These are phyloP conservation scores for Metschnikowia hibisci DNA, from an alignment of 805 yeast species.

Conservation along the genomic window DNA sequence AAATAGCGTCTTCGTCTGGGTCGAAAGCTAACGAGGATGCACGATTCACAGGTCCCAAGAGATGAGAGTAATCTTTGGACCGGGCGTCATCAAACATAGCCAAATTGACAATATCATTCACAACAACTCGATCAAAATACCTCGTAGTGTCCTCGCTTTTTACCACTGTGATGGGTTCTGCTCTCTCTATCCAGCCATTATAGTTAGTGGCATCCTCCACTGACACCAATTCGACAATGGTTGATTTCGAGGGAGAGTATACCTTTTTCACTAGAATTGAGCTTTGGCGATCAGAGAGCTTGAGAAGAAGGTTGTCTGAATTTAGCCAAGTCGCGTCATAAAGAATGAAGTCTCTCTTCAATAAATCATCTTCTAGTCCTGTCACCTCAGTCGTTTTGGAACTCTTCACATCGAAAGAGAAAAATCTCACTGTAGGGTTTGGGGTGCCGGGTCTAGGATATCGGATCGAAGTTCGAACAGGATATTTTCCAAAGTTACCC, in stretches of 20 bases:
- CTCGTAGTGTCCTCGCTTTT: slow-evolving; percentile 5
- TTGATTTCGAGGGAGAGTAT: slow-evolving; percentile 8
- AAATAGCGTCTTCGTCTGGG: slow-evolving; percentile 15
- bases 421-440: slow-evolving; percentile 53
- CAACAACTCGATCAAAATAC: slow-evolving; percentile 24
- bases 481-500: slow-evolving; percentile 40
- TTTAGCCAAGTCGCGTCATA: slow-evolving; percentile 24
- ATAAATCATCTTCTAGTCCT: slow-evolving; percentile 6
- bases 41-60: slow-evolving; percentile 19
- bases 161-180: slow-evolving; percentile 14
- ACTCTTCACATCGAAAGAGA: slow-evolving; percentile 31
- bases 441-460: slow-evolving; percentile 73
- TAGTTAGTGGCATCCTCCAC: slow-evolving; percentile 12
- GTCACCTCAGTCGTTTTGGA: slow-evolving; percentile 22
- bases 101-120: slow-evolving; percentile 15
- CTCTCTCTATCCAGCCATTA: slow-evolving; percentile 24
- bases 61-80: slow-evolving; percentile 11
- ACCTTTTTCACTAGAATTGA: slow-evolving; percentile 16
- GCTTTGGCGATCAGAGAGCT: slow-evolving; percentile 23
- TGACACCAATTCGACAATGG: slow-evolving; percentile 4
- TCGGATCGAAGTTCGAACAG: slow-evolving; percentile 42
- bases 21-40: slow-evolving; percentile 18
- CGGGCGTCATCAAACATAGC: slow-evolving; percentile 20
- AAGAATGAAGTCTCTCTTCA: slow-evolving; percentile 18
- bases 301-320: slow-evolving; percentile 14